Base-by-base conservation (phyloP, 2,329 filamentous ascomycete genomes). In the Didymella exigua region DNA sequence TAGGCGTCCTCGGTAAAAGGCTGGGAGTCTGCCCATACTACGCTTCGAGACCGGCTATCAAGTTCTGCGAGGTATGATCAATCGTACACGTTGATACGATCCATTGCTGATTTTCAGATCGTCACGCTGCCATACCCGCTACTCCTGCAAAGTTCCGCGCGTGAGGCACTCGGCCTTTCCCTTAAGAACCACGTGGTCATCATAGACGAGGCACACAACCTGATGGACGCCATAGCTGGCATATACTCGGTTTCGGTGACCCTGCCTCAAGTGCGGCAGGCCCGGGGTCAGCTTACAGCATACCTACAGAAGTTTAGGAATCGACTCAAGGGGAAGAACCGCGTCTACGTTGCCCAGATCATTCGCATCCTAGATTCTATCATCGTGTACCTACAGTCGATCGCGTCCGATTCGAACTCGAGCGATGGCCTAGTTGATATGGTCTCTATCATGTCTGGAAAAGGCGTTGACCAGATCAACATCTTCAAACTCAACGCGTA, bases 121-220 rank as follows among this genome's bases (percentile, higher is more conserved):
- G 83, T 99, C 23, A 96, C 93, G 0, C 79, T 99, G 16, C 95
- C 95, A 0, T 99, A 99, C 70, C 93, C 93, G 1, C 76, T 99
- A 6, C 81, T 99, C 0, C 79, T 99, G 3, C 95, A 98, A 68
- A 90, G 88, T 66, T 90, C 87, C 4, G 93, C 95, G 0, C 83
- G 95, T 43, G 93, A 98, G 57, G 92, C 95, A 0, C 81, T 99
- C 0, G 89, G 89, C 0, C 86, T 99, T 37, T 93, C 89, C 21
- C 76, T 99, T 8, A 92, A 96, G 65, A 86, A 87, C 5, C 95
- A 96, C 68, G 82, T 99, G 0, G 87, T 99, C n/a, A 89, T 99
- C 23, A 90, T 99, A 42, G 95, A 99, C 64, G 95, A 99, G 78
- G 95, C 95, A 0, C 95, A 99, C 72, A 99, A 99, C 69, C 84